Evolutionary conservation across 78 protist genomes (phyloP), one percentile per base, ranked within the genome.

Genomic region (Dictyostelium citrinum): DNA sequence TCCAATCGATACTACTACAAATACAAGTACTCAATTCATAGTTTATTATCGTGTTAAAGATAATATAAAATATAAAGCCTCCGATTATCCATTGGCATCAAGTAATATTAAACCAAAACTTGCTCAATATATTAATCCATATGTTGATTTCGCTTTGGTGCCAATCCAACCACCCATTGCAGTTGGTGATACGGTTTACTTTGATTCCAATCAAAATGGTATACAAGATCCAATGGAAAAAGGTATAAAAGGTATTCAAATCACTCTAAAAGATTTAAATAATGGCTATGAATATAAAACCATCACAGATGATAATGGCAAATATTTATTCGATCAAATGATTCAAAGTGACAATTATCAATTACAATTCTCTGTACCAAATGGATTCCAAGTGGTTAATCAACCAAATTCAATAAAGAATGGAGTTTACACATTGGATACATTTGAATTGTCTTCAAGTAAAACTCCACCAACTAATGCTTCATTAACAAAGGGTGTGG

Each of bases 241-340:
- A 35, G 75, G 75, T 29, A 22, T 83, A 14, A 31, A 31, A 2
- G 83, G 83, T 75, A 35, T 84, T 4, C 39, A 37, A 51, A 67
- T 75, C 2, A 43, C 33, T 11, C 51, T 84, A 22, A 41, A 22
- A 35, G 20, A 16, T 5, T 17, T 31, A 75, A 75, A 35, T 0
- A 43, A 14, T 12, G n/a, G 58, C 4, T 41, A 20, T 41, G 24
- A n/a, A 10, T 43, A 75, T 41, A 27, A 43, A 27, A 41, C 41
- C 1, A 31, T 29, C 2, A 82, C 90, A 22, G 80, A 82, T 82
- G 46, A 16, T 20, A 45, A 68, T 39, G 90, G 90, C n/a, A 10
- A 14, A 22, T 82, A 82, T 43, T 41, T 14, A 16, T 82, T 82
- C 45, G 88, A 82, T 43, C 5, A 64, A 14, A 4, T 82, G 29